Conservation (phyloP, 176 grass and related monocot genomes). For the Bromus sterilis region DNA sequence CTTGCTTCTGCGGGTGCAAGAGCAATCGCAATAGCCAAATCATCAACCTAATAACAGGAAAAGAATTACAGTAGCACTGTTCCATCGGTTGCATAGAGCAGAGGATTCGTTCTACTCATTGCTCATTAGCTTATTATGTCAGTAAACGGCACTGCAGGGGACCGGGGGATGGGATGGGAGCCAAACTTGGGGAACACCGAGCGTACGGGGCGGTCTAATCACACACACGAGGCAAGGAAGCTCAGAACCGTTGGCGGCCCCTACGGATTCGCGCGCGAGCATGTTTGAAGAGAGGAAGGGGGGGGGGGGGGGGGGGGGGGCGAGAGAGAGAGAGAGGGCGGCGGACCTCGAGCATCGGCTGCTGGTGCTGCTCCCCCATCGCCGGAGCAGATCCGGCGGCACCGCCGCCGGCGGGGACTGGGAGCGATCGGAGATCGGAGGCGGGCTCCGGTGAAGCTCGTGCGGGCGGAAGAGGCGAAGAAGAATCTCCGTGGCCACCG, state of each 20-base stretch:
- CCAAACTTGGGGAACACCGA: background rate
- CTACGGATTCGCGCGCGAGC: background rate
- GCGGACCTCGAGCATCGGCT: slow-evolving; percentile 20
- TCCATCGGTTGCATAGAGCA: background rate
- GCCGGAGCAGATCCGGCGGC: slow-evolving; percentile 18
- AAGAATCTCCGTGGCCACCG: too few species aligned
- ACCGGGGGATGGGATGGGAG: too few species aligned
- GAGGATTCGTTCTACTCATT: background rate
- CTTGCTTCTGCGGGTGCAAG: background rate
- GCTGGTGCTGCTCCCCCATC: slow-evolving; percentile 20
- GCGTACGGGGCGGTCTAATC: too few species aligned
- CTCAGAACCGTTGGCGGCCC: background rate
- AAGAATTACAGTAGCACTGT: background rate
- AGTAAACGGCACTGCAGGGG: background rate
- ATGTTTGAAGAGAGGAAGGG: background rate
- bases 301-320: too few species aligned
- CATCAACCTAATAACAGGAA: background rate
- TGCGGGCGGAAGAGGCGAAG: background rate
- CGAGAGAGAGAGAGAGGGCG: too few species aligned
- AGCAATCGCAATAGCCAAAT: background rate
- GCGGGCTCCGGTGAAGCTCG: background rate
- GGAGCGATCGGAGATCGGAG: background rate
- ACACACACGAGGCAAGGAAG: background rate
- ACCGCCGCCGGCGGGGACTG: background rate
- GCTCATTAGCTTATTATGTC: too few species aligned